These are phyloP conservation scores for Waltergamsia citrina DNA, from an alignment of 2,329 filamentous ascomycete species.

Conservation along the genomic window DNA sequence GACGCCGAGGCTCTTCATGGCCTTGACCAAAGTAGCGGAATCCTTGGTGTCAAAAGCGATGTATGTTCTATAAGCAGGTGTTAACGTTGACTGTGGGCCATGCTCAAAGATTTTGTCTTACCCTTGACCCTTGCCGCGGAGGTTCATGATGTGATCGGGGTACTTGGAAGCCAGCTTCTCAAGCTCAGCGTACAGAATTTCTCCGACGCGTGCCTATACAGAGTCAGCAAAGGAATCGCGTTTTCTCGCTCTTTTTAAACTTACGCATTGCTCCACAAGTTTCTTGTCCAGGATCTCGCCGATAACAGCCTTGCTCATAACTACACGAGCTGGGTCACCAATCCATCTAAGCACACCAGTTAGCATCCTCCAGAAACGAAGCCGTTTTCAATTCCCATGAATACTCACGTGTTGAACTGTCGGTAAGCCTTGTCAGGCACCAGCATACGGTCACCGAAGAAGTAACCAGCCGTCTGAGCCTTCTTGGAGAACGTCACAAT, in stretches of 20 bases:
- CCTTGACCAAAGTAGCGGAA: slow-evolving; percentile 58
- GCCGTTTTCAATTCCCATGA: neutral
- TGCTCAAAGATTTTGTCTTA: too few relatives aligned
- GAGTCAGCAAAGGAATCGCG: neutral
- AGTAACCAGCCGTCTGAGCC: slow-evolving; percentile 77
- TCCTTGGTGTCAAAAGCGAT: slow-evolving; percentile 70
- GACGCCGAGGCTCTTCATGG: slow-evolving; percentile 62
- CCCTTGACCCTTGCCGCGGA: slow-evolving; percentile 68
- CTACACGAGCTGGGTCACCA: slow-evolving; percentile 67
- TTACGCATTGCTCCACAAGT: slow-evolving; percentile 50
- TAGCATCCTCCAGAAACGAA: neutral
- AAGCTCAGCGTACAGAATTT: slow-evolving; percentile 58
- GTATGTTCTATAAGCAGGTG: too few relatives aligned
- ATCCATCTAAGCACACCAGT: slow-evolving; percentile 56
- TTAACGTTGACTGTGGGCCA: too few relatives aligned
- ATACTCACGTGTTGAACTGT: slow-evolving; percentile 62
- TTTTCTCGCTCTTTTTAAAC: neutral
- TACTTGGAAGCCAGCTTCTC: slow-evolving; percentile 53
- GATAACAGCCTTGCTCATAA: slow-evolving; percentile 71
- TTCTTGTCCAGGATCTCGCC: slow-evolving; percentile 61
- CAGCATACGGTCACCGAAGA: slow-evolving; percentile 65
- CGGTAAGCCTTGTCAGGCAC: slow-evolving; percentile 75
- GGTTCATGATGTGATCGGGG: slow-evolving; percentile 60
- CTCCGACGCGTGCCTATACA: slow-evolving; percentile 45
- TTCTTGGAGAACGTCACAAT: slow-evolving; percentile 90